Evolutionary conservation across 2,329 filamentous ascomycete species (phyloP), one percentile per base, ranked within the genome.

Genomic region (Penicillium digitatum): DNA sequence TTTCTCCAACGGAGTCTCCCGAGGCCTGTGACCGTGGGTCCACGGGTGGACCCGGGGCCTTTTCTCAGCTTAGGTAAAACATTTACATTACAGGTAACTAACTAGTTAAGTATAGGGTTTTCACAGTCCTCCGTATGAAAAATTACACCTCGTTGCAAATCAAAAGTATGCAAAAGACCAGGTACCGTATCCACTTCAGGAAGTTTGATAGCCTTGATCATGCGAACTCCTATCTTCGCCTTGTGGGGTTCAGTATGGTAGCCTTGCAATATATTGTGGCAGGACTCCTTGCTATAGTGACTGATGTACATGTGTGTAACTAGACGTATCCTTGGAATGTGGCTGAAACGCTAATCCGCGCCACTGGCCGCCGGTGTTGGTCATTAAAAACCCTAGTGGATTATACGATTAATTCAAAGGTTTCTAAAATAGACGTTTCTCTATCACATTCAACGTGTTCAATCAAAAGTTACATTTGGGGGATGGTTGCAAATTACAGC

Each of bases 401-500:
- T n/a, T 22, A 6, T 20, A 14, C 3, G 16, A 14, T n/a, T 20
- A 29, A 31, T 44, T 16, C 10, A 31, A 32, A 20, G 27, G 18
- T 11, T 45, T 37, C 18, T 35, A 10, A 22, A 39, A 22, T 20
- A 29, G 14, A 27, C n/a, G 10, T 16, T 3, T 22, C 31, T 24
- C 18, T 45, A 24, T 38, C 24, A 38, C 8, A 45, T 31, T 38
- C 20, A 45, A 20, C 7, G 20, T 24, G 12, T 14, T 39, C 12
- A 39, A 22, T n/a, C n/a, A n/a, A n/a, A n/a, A n/a, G n/a, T n/a
- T n/a, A n/a, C n/a, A 72, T 56, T 51, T 67, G 59, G 56, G 57
- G 42, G 58, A 59, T 48, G 59, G 48, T 24, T 58, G 56, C 38
- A 64, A 60, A 37, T 50, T 18, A 40, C 49, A 51, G 29, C 68